Evolutionary conservation across 768 basidiomycete genomes (phyloP), one percentile per base, ranked within the genome.

Genomic region (Boletus vinaceobasis): DNA sequence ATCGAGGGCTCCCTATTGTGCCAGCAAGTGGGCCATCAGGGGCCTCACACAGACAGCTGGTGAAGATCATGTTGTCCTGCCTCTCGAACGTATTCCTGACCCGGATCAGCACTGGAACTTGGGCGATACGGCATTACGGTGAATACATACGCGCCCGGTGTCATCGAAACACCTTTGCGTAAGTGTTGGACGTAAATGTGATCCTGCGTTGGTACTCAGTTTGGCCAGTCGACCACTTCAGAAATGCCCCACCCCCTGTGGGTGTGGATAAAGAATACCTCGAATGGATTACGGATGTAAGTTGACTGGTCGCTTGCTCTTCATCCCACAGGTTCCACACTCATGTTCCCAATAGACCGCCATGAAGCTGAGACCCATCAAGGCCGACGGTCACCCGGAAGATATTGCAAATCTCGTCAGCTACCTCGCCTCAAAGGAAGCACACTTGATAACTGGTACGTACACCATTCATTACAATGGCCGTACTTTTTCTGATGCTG

Each of bases 21-120:
- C 71, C 4, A 66, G 71, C 19, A 77, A 78, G 50, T 75, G 71
- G 32, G 73, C 74, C 5, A 55, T 77, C 32, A 67, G 74, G 29
- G 73, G 72, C 3, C 48, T 77, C 5, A 77, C 74, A 21, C 75
- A 77, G 48, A 54, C 63, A 7, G 64, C 68, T 10, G 71, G 74
- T 75, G 60, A 43, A 58, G 40, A n/a, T 39, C 23, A 0, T 43
- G 5, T 21, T 0, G 7, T 21, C n/a, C 19, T 6, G 2, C 15
- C 3, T 43, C 39, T 14, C 7, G 8, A 37, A 23, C 35, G 19
- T 15, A 15, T 23, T 29, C n/a, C 42, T 45, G 32, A 33, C 32
- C n/a, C 7, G 10, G 10, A 31, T 29, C 9, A 59, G 57, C 59
- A 6, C 14, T 52, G 32, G 75, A 76, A 55, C 58, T 71, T 13